Evolutionary conservation across 2,329 filamentous ascomycete species (phyloP).

Genomic region (Emydomyces testavorans): DNA sequence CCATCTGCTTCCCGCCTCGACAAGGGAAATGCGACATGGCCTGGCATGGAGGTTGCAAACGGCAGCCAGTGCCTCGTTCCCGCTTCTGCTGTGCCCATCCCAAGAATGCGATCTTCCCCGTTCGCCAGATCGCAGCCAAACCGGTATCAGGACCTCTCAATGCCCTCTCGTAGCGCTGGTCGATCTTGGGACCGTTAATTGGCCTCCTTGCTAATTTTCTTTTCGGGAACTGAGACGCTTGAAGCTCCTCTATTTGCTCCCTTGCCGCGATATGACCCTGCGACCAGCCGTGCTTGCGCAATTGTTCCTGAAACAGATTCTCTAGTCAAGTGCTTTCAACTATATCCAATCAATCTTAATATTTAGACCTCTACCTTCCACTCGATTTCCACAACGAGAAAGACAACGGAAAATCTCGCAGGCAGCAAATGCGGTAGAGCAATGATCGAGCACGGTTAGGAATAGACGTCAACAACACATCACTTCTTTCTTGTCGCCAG

Average conservation of each 20-base stretch:
- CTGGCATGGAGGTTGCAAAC: conserved; percentile 8
- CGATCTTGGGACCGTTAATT: neutral
- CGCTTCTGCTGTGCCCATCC: conserved; percentile 32
- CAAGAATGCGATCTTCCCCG: neutral
- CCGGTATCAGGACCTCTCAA: neutral
- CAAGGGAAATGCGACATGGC: conserved; percentile 10
- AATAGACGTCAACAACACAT: too few species aligned
- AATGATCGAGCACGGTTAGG: too few species aligned
- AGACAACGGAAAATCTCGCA: too few species aligned
- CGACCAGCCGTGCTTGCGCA: neutral
- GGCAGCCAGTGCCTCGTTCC: conserved; percentile 30
- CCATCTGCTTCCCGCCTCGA: conserved; percentile 7
- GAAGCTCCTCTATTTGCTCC: neutral
- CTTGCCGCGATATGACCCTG: neutral
- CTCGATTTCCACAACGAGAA: too few species aligned
- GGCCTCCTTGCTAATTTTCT: neutral
- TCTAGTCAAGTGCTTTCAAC: too few species aligned
- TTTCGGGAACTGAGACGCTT: conserved; percentile 1
- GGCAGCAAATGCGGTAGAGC: too few species aligned
- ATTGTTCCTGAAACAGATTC: neutral
- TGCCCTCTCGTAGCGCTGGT: neutral
- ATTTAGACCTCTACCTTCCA: too few species aligned
- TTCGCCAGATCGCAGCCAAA: neutral
- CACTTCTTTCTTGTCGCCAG: too few species aligned
- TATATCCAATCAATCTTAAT: neutral